Base-by-base conservation (phyloP, 306 rosid species). In the Gleditsia sinensis region DNA sequence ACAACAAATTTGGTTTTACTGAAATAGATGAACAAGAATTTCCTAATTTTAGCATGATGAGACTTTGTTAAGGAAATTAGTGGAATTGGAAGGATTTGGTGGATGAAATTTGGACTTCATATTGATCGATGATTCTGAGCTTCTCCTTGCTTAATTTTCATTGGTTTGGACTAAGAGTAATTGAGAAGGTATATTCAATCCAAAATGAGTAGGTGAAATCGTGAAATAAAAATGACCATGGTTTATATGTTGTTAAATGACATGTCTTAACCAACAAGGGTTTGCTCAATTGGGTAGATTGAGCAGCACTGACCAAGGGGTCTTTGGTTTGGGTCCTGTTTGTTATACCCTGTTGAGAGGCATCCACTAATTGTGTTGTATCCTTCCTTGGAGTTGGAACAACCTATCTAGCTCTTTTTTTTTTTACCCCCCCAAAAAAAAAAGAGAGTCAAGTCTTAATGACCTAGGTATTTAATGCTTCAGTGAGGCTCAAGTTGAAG, bases 1-100 rank as follows among this genome's bases (percentile, higher is more conserved):
- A 65, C 60, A 39, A 25, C 30, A 25, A n/a, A 37, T 37, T 39
- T 64, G 30, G 56, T 75, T 63, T 60, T 51, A 45, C 67, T 63
- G 65, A 48, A 39, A 50, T 37, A 23, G 25, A 75, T 13, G n/a
- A 32, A 25, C 61, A 16, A n/a, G 32, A 3, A 34, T 36, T 34
- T 2, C 61, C 19, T 48, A 16, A 37, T 30, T 64, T 58, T 28
- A 30, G 7, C 14, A 19, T 34, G 69, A 45, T 72, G 69, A 45
- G 33, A 57, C 24, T 7, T 33, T 24, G 28, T 27, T 23, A 7
- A 36, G 54, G 64, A 43, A 50, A 16, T 24, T 17, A 36, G 34
- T 51, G 16, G 57, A 21, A 50, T 63, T 63, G 32, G 40, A 40
- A 75, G 65, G 64, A 17, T 72, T 28, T 57, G 57, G 9, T 46